These are phyloP conservation scores for Cladosporium colombiae DNA, from an alignment of 2,329 filamentous ascomycete genomes.

Conservation along the genomic window DNA sequence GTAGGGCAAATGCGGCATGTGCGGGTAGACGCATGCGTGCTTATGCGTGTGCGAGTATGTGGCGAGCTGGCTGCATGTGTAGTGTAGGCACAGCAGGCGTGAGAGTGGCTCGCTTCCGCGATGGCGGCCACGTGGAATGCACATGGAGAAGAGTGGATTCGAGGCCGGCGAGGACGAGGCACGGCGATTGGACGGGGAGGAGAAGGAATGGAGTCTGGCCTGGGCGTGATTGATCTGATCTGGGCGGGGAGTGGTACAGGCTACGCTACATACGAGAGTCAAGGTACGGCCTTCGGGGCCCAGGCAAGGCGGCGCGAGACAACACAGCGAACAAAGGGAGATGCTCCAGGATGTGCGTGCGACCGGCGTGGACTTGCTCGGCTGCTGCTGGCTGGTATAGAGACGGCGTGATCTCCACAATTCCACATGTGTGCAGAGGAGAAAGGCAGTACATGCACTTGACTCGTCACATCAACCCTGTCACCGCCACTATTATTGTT, in stretches of 20 bases:
- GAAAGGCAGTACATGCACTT: too few relatives aligned
- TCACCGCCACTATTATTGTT: neutral
- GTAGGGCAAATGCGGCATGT: neutral
- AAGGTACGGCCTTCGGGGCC: neutral
- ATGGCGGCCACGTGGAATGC: conserved; percentile 13
- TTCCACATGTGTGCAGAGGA: too few relatives aligned
- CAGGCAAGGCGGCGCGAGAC: conserved; percentile 5
- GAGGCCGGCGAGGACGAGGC: too few relatives aligned
- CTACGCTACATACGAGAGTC: neutral
- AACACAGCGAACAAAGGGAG: neutral
- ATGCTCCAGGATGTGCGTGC: neutral
- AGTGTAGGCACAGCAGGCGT: neutral
- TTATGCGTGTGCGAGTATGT: neutral
- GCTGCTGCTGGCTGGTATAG: neutral
- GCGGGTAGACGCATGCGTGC: neutral
- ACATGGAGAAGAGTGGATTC: neutral
- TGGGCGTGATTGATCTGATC: neutral
- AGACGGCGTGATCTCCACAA: neutral
- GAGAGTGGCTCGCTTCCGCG: conserved; percentile 1
- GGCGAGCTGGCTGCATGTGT: neutral
- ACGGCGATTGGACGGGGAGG: conserved; percentile 11
- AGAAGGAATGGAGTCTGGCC: neutral
- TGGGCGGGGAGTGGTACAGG: neutral
- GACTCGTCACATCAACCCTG: neutral
- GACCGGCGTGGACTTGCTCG: conserved; percentile 3